A percentile compares a stretch with the other conserved stretches of the same genome.
phyloP scores from a whole-genome alignment of 2,329 filamentous ascomycete species.

The Diaporthe nobilis region DNA sequence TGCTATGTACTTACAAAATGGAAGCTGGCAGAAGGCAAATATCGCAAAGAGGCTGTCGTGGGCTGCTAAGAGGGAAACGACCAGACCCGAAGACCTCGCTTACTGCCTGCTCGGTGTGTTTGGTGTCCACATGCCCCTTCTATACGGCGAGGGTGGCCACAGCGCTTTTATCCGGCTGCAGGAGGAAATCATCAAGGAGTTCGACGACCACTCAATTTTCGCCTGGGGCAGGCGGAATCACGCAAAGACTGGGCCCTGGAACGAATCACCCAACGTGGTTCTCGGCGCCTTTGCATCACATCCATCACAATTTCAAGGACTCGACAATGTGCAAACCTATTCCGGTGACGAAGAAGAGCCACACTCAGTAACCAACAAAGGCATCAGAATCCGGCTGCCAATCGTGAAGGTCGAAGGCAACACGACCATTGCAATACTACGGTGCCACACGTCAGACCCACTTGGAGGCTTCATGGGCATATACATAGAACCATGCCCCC shows the following conservation, averaged over 20 bases:
- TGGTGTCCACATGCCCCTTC: conserved; percentile 26
- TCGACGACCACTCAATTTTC: conserved; percentile 33
- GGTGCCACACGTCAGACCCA: conserved; percentile 9
- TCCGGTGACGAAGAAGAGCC: conserved; percentile 28
- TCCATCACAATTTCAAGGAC: conserved; percentile 29
- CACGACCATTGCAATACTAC: conserved; percentile 20
- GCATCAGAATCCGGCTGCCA: conserved; percentile 11
- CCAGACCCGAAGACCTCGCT: conserved; percentile 24
- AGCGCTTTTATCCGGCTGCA: conserved; percentile 31
- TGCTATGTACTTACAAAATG: neutral
- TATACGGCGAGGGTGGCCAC: conserved; percentile 29
- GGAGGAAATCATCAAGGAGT: conserved; percentile 34
- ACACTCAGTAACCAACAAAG: conserved; percentile 29
- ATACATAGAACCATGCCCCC: conserved; percentile 19
- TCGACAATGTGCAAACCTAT: conserved; percentile 20
- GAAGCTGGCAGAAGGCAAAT: conserved; percentile 17
- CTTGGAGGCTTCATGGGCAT: conserved; percentile 29
- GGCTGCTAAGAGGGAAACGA: conserved; percentile 30
- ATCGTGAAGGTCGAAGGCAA: conserved; percentile 10
- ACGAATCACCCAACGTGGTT: conserved; percentile 1
- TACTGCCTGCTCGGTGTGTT: conserved; percentile 27
- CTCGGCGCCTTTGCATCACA: conserved; percentile 30
- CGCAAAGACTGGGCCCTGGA: conserved; percentile 19
- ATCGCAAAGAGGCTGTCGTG: conserved; percentile 30
- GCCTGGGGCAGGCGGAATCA: conserved; percentile 34